Evolutionary conservation across 1,139 yeast species (phyloP).

Genomic region (Barnettozyma hawaiiensis): DNA sequence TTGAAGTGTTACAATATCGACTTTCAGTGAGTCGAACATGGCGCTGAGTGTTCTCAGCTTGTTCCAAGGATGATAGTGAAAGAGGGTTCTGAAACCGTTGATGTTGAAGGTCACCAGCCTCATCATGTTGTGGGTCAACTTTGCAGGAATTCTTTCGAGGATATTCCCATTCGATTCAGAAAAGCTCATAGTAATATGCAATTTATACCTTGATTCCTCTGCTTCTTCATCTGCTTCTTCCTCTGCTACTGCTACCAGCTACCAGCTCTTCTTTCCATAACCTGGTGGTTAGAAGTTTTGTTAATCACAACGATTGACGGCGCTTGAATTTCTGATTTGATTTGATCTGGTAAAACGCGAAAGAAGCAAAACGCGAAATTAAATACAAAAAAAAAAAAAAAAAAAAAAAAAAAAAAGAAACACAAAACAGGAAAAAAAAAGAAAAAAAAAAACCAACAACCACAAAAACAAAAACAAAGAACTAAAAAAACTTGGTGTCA

Average conservation of each 20-base stretch:
- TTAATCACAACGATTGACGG: too few relatives aligned
- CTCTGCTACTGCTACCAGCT: too few relatives aligned
- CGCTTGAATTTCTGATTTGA: too few relatives aligned
- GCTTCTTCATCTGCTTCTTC: too few relatives aligned
- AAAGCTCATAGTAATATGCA: too few relatives aligned
- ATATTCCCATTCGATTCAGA: background rate
- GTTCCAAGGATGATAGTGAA: conserved; percentile 83
- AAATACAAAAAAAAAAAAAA: background rate
- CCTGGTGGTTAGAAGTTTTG: too few relatives aligned
- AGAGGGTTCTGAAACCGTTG: conserved; percentile 75
- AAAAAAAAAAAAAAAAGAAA: background rate
- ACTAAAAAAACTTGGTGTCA: background rate
- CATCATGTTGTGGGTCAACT: conserved; percentile 17
- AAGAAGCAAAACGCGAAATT: background rate
- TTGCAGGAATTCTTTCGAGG: conserved; percentile 15
- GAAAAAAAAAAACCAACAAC: too few relatives aligned
- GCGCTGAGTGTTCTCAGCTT: conserved; percentile 41
- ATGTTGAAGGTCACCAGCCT: conserved; percentile 74
- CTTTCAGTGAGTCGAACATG: conserved; percentile 52
- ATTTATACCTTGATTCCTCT: too few relatives aligned
- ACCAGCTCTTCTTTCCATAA: too few relatives aligned
- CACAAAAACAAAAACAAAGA: conserved; percentile 1
- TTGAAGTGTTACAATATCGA: conserved; percentile 77
- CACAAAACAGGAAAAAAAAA: background rate
- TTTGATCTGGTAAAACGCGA: background rate